These are phyloP conservation scores for Echeveria elegans DNA, from an alignment of 164 flowering plant genomes.

Conservation along the genomic window DNA sequence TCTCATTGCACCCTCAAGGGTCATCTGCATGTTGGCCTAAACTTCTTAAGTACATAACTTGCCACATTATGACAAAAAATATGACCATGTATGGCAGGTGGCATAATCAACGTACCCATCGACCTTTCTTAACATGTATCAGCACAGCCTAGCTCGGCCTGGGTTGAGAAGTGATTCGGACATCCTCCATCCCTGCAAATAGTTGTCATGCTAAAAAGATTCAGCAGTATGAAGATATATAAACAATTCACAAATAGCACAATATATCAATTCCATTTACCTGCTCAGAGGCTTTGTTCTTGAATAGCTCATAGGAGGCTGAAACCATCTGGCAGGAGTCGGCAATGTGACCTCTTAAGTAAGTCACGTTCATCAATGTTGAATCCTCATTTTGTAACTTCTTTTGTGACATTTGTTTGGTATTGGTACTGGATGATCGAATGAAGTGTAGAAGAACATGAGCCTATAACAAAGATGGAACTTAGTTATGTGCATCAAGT, in stretches of 20 bases:
- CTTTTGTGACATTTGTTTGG: constrained; percentile 13
- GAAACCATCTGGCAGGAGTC: constrained; percentile 87
- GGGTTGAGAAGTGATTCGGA: constrained; percentile 94
- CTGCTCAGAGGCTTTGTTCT: constrained; percentile 80
- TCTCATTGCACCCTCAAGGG: too few species aligned
- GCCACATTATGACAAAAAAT: neutral
- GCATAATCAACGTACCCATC: neutral
- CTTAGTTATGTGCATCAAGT: neutral
- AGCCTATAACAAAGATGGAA: constrained; percentile 43
- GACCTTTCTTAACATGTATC: neutral
- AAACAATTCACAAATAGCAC: neutral
- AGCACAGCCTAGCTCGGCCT: constrained; percentile 71
- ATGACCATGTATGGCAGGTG: neutral
- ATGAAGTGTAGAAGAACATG: constrained; percentile 79
- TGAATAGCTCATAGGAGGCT: constrained; percentile 57
- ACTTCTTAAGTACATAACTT: too few species aligned
- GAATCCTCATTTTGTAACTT: constrained; percentile 20
- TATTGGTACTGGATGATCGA: constrained; percentile 31
- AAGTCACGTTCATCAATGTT: constrained; percentile 19
- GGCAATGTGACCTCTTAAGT: constrained; percentile 52
- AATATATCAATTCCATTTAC: constrained; percentile 21
- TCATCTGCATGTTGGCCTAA: too few species aligned
- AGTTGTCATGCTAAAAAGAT: neutral
- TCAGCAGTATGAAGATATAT: neutral
- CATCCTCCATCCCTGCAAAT: constrained; percentile 89